Evolutionary conservation across 2,329 filamentous ascomycete species (phyloP).

Genomic region (Aureobasidium mangrovei): DNA sequence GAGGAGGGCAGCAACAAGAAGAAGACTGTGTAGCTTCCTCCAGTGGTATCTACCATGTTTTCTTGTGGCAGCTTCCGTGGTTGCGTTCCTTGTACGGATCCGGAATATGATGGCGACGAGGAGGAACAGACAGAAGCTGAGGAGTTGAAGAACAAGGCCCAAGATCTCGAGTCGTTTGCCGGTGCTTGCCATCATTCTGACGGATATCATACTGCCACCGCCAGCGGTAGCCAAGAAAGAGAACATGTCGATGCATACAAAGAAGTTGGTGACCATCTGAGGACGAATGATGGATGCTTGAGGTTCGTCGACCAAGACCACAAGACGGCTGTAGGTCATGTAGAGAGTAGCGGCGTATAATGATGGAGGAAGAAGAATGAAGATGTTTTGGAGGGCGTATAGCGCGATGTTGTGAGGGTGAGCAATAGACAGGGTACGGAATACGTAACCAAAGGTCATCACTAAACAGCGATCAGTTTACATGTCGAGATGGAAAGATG

Average conservation of each 20-base stretch:
- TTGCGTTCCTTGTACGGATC: background rate
- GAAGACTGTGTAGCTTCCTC: background rate
- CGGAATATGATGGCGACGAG: background rate
- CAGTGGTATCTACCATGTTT: background rate
- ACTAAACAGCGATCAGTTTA: background rate
- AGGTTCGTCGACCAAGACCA: background rate
- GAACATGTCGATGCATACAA: background rate
- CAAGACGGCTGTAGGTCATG: background rate
- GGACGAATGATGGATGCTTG: background rate
- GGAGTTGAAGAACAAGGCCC: background rate
- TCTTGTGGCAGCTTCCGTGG: background rate
- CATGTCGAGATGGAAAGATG: background rate
- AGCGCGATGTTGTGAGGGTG: background rate
- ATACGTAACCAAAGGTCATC: background rate
- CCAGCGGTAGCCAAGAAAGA: background rate
- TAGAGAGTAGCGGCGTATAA: background rate
- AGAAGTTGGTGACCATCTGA: background rate
- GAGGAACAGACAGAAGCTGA: background rate
- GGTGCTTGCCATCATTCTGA: background rate
- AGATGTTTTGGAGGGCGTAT: background rate
- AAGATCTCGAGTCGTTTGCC: background rate
- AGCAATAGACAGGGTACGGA: background rate
- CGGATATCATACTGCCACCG: background rate
- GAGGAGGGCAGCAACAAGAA: background rate
- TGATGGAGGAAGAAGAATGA: background rate